A percentile compares a stretch with the other conserved stretches of the same genome.
These are phyloP conservation scores for Debaryomyces udenii DNA, from an alignment of 1,139 yeast genomes.

Conservation along the genomic window DNA sequence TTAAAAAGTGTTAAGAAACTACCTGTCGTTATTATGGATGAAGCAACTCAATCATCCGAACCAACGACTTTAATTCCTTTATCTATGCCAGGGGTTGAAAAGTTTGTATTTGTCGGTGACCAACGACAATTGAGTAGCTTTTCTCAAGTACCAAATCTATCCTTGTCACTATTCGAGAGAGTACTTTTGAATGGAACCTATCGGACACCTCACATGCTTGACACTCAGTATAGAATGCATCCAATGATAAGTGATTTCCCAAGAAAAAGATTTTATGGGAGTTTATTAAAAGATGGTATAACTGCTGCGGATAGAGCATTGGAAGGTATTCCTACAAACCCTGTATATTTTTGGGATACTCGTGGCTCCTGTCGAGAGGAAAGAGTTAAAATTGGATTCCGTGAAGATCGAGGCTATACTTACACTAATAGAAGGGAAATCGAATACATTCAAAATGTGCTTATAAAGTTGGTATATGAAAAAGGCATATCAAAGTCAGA, in stretches of 20 bases:
- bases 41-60: conserved; percentile 71
- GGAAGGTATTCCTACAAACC: conserved; percentile 43
- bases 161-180: conserved; percentile 62
- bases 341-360: conserved; percentile 60
- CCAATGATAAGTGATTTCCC: conserved; percentile 69
- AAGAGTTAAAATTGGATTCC: conserved; percentile 46
- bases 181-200: conserved; percentile 59
- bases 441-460: conserved; percentile 43
- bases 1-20: conserved; percentile 56
- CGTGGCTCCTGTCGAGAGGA: conserved; percentile 44
- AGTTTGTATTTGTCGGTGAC: conserved; percentile 74
- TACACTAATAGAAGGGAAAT: conserved; percentile 59
- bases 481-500: conserved; percentile 52
- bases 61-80: conserved; percentile 70
- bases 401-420: conserved; percentile 56
- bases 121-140: conserved; percentile 68
- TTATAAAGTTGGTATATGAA: conserved; percentile 54
- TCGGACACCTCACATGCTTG: conserved; percentile 64
- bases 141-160: conserved; percentile 63
- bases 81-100: conserved; percentile 67
- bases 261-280: conserved; percentile 56
- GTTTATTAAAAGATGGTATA: conserved; percentile 61
- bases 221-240: conserved; percentile 76
- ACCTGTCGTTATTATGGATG: conserved; percentile 69
- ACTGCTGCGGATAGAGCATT: conserved; percentile 48